Evolutionary conservation across 2,329 filamentous ascomycete species (phyloP).

Genomic region (Exophiala oligosperma): DNA sequence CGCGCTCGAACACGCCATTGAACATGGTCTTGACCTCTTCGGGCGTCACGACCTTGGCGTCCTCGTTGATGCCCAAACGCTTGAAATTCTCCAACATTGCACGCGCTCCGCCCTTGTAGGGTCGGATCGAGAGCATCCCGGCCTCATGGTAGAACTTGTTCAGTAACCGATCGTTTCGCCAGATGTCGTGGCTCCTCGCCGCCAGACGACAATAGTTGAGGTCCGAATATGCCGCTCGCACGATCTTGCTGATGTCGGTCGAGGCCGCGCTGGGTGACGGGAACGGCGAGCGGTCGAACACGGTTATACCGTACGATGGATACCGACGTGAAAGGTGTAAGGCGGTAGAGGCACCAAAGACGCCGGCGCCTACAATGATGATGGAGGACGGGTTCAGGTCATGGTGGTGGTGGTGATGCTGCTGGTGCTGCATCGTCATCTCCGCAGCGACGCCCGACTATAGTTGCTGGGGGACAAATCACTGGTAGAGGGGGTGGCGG

Average conservation of each 20-base stretch:
- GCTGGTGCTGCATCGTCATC: not conserved
- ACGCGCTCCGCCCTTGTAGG: not conserved
- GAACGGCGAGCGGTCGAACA: conserved; percentile 57
- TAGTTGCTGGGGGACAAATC: not conserved
- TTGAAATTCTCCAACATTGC: not conserved
- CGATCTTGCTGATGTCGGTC: conserved; percentile 71
- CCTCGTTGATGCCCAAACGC: conserved; percentile 42
- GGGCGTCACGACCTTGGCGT: conserved; percentile 44
- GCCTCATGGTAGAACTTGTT: conserved; percentile 56
- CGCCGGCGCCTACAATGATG: conserved; percentile 63
- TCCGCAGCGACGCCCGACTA: not conserved
- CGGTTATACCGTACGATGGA: conserved; percentile 49
- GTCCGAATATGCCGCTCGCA: conserved; percentile 67
- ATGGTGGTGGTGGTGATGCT: too few relatives aligned
- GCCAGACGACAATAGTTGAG: conserved; percentile 63
- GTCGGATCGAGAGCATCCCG: conserved; percentile 35
- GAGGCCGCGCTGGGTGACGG: conserved; percentile 60
- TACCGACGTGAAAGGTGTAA: conserved; percentile 52
- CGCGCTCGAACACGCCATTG: conserved; percentile 39
- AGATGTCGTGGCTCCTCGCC: conserved; percentile 64
- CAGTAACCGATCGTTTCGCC: conserved; percentile 58
- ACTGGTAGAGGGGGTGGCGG: too few relatives aligned
- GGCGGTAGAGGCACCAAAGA: conserved; percentile 65
- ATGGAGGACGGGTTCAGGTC: not conserved
- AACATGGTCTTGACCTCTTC: conserved; percentile 40